Base-by-base conservation (phyloP, 2,329 filamentous ascomycete genomes). In the Corniculantispora saksenae region DNA sequence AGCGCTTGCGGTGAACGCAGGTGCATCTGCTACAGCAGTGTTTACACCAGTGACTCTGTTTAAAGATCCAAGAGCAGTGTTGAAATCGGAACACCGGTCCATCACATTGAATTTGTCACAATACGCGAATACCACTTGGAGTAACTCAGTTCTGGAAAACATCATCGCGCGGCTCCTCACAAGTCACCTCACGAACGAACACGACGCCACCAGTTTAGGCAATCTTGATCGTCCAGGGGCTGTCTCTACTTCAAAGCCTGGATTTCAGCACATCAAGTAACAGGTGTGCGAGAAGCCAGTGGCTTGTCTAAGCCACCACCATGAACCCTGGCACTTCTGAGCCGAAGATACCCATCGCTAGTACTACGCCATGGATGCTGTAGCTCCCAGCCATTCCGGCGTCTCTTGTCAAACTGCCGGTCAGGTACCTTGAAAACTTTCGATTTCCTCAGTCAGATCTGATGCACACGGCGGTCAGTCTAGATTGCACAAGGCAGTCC, bases 251-350 rank as follows among this genome's bases (percentile, higher is more conserved):
- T 25, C 21, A 45, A 45, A n/a, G n/a, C 27, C 38, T 23, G n/a
- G 21, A 13, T 40, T 51, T 35, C 32, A 61, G 27, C 29, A 32
- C 32, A 23, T 3, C 8, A 29, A 7, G 25, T 12, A 35, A 4
- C 9, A 55, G 4, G n/a, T 13, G 2, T 25, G 60, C 6, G 38
- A 45, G 43, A 13, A 25, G 47, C 32, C 60, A 29, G 60, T 38
- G 60, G 60, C 60, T 62, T 47, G 48, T 51, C 21, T 15, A 62
- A 45, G 60, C 60, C 60, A 62, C 60, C 29, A 47, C 60, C 50
- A 21, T 13, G 13, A 27, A 35, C 48, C 32, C 27, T 32, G 38
- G 27, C 29, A 13, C 25, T 32, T 40, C 32, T 47, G 40, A 55
- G 60, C 50, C 60, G 50, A 62, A 54, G 25, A 62, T 54, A 47